A percentile compares a stretch with the other conserved stretches of the same genome.
Conservation (phyloP, 1,284 basidiomycete species). For the Mycosarcoma maydis region DNA sequence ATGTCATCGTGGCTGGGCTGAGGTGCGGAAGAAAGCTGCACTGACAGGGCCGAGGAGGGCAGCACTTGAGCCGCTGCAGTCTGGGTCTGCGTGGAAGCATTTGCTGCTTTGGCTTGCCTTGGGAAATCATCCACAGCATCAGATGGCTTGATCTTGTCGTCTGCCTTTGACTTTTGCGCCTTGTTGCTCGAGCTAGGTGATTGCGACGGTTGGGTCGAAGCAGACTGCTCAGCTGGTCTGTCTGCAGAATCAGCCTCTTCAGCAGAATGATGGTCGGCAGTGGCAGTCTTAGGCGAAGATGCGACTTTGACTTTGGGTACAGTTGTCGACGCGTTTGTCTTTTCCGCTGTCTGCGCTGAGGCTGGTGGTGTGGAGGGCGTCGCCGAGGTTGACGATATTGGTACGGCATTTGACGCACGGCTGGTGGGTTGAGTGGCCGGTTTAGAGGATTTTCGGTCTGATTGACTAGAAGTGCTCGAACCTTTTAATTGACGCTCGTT, state of each 20-base stretch:
- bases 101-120: neutral
- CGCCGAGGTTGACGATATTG: slow-evolving; percentile 13
- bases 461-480: neutral
- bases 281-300: neutral
- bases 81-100: neutral
- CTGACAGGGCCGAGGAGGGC: slow-evolving; percentile 4
- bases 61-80: slow-evolving; percentile 8
- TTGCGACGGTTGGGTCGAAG: neutral
- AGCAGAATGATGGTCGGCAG: neutral
- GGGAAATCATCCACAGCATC: neutral
- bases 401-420: slow-evolving; percentile 1
- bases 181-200: neutral
- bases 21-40: slow-evolving; percentile 1
- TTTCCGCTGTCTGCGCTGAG: slow-evolving; percentile 1
- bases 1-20: slow-evolving; percentile 19
- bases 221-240: slow-evolving; percentile 1
- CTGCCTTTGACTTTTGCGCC: neutral
- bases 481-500: slow-evolving; percentile 21
- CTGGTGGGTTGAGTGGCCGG: slow-evolving; percentile 5
- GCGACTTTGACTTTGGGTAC: neutral
- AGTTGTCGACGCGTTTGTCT: neutral
- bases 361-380: neutral
- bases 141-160: neutral
- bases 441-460: slow-evolving; percentile 16
- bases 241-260: neutral